Conservation (phyloP, 805 yeast genomes). For the Metschnikowia corniflorae region DNA sequence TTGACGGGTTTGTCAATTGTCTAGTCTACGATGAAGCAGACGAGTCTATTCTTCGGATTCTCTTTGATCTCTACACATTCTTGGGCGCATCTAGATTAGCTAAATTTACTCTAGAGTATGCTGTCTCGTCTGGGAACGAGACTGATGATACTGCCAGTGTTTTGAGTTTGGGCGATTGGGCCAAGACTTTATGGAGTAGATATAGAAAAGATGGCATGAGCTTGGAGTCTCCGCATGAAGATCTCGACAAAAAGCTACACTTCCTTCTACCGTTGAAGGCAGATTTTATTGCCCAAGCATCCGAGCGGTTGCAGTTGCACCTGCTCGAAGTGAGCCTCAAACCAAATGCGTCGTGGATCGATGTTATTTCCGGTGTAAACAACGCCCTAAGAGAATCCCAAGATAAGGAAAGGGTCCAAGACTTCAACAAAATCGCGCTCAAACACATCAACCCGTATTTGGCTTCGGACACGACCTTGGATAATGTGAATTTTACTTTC, state of each 20-base stretch:
- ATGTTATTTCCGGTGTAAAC: conserved; percentile 30
- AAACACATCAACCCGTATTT: conserved; percentile 51
- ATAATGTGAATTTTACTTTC: conserved; percentile 35
- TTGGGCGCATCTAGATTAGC: conserved; percentile 49
- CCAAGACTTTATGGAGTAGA: conserved; percentile 2
- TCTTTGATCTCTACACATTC: conserved; percentile 49
- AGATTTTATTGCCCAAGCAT: conserved; percentile 27
- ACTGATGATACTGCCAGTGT: conserved; percentile 38
- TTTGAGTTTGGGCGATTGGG: conserved; percentile 23
- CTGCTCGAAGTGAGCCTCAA: conserved; percentile 9
- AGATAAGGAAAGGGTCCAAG: conserved; percentile 34
- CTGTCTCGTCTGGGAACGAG: conserved; percentile 41
- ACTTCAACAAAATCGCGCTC: conserved; percentile 37
- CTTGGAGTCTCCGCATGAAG: background rate
- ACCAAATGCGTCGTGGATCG: conserved; percentile 21
- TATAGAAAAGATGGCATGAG: background rate
- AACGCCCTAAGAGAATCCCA: conserved; percentile 29
- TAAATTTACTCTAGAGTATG: conserved; percentile 58
- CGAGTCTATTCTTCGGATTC: conserved; percentile 44
- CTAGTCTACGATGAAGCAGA: conserved; percentile 69
- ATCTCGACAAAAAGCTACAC: conserved; percentile 15
- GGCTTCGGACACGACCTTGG: conserved; percentile 47
- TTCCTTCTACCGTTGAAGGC: conserved; percentile 32
- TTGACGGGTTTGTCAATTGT: conserved; percentile 63
- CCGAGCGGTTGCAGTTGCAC: conserved; percentile 9